Evolutionary conservation across 306 rosid species (phyloP).

Genomic region (Begonia masoniana): DNA sequence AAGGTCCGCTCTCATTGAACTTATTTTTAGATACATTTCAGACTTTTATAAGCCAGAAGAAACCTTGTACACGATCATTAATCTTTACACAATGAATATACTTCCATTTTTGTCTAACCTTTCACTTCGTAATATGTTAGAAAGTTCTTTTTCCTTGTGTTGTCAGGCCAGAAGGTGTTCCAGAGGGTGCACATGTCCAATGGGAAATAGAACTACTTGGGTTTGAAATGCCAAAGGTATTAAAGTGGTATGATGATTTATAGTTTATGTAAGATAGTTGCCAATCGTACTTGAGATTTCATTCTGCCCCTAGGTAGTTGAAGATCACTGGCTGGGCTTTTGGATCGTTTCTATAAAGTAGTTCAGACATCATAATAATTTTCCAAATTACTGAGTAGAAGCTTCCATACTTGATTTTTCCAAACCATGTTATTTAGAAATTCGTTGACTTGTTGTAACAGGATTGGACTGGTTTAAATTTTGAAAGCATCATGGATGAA

Average conservation of each 20-base stretch:
- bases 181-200: constrained; percentile 76
- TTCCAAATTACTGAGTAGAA: no score
- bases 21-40: background rate
- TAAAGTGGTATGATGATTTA: background rate
- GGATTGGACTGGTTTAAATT: constrained; percentile 97
- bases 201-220: constrained; percentile 98
- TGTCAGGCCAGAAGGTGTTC: constrained; percentile 69
- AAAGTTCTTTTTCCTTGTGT: constrained; percentile 11
- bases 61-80: no score
- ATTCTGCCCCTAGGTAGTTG: no score
- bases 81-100: no score
- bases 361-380: no score
- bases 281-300: no score
- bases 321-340: no score
- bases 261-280: background rate
- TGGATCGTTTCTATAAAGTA: no score
- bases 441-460: constrained; percentile 19
- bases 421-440: constrained; percentile 2
- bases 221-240: constrained; percentile 88
- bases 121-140: constrained; percentile 9
- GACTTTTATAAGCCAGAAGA: no score
- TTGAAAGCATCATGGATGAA: constrained; percentile 73
- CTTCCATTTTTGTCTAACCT: no score
- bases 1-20: constrained; percentile 35
- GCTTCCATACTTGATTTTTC: background rate